Base-by-base conservation (phyloP, 1,284 basidiomycete genomes). In the Boletus hoseneyae region DNA sequence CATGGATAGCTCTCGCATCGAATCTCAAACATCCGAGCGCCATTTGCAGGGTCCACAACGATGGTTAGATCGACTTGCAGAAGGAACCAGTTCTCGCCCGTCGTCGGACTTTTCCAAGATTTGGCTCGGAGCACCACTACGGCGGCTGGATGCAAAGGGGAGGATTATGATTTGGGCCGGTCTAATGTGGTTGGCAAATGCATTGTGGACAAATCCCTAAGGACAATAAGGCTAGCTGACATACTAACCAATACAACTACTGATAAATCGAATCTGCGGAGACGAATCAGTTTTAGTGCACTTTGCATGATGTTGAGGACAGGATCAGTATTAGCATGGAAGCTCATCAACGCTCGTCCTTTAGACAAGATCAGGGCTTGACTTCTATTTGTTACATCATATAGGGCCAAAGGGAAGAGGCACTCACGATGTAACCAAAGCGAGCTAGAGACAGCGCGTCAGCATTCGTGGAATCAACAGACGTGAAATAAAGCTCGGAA, bases 271-370 rank as follows among this genome's bases (percentile, higher is more conserved):
- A 30, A 50, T 30, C 54, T 69, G 37, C 33, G 42, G 23, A 50
- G 23, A 54, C 10, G 15, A 30, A 30, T 18, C 19, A 12, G 3
- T 19, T 44, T 53, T 36, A 67, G 58, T 16, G 57, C 7, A 42
- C 1, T 36, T 48, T n/a, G 0, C 3, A 37, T 18, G 15, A 27
- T 16, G 16, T n/a, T 6, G 15, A 2, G 6, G 6, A 6, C 11
- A 27, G 40, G 33, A 47, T 64, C 86, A 89, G 85, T 77, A 89
- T 89, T 89, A 89, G 86, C 86, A 89, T 89, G 87, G 85, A 74
- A 65, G 65, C 71, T 85, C 85, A 74, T 85, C 86, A 85, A 74
- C 63, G 59, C 72, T 70, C 68, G 74, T 85, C 83, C 83, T 78
- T 80, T 50, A 80, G 83, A 87, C 78, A 69, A 70, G 72, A 67